Evolutionary conservation across 2,329 filamentous ascomycete species (phyloP).

Genomic region (Balansia obtecta): DNA sequence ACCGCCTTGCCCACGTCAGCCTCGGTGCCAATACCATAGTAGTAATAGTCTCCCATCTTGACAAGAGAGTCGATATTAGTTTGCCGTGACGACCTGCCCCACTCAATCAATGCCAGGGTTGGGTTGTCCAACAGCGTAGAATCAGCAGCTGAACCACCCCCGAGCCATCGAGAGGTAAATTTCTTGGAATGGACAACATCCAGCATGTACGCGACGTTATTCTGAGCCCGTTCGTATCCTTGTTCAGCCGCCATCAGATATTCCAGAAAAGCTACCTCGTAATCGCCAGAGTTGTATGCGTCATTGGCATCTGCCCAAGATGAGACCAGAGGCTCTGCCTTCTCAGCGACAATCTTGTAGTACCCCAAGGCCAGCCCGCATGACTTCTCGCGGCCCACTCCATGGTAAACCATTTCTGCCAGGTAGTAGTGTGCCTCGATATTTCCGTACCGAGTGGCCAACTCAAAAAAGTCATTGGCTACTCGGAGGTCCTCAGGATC

Average conservation of each 20-base stretch:
- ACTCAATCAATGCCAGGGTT: conserved; percentile 71
- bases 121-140: conserved; percentile 37
- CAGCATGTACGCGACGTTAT: conserved; percentile 78
- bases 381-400: conserved; percentile 66
- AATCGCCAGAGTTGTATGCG: conserved; percentile 67
- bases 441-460: conserved; percentile 69
- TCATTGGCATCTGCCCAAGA: conserved; percentile 74
- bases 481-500: conserved; percentile 54
- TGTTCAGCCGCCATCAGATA: conserved; percentile 87
- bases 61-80: conserved; percentile 87
- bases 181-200: conserved; percentile 53
- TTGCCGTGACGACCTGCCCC: conserved; percentile 89
- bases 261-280: conserved; percentile 65
- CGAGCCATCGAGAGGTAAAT: conserved; percentile 29
- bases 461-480: conserved; percentile 77
- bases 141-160: conserved; percentile 22
- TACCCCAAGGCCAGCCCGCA: conserved; percentile 68
- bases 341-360: conserved; percentile 70
- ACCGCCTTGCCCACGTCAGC: conserved; percentile 74
- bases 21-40: conserved; percentile 63
- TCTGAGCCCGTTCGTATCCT: conserved; percentile 79
- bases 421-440: conserved; percentile 89
- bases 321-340: conserved; percentile 59
- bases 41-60: conserved; percentile 98
- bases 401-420: conserved; percentile 73